These are phyloP conservation scores for Leptomonas pyrrhocoris DNA, from an alignment of 208 protist genomes.

Conservation along the genomic window DNA sequence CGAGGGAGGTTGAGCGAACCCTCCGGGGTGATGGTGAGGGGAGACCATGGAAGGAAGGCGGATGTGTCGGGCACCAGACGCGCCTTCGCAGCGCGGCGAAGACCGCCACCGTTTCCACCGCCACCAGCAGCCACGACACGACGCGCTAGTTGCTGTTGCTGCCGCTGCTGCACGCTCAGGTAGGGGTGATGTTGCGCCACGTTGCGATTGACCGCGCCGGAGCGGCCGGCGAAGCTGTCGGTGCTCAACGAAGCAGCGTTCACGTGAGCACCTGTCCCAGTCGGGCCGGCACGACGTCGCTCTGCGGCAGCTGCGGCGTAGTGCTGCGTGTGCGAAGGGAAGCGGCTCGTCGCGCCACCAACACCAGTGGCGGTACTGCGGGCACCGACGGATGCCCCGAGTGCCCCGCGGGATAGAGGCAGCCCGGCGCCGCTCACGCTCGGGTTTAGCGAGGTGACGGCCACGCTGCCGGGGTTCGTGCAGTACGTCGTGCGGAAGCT, in stretches of 20 bases:
- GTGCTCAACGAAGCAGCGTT: constrained; percentile 1
- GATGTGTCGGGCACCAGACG: constrained; percentile 45
- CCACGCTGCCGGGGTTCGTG: constrained; percentile 10
- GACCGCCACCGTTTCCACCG: neutral
- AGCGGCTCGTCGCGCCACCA: neutral
- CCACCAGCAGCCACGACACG: neutral
- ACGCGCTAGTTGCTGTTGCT: constrained; percentile 5
- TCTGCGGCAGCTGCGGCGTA: constrained; percentile 17
- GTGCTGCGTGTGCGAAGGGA: constrained; percentile 13
- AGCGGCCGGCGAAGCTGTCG: constrained; percentile 10
- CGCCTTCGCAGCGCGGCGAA: neutral
- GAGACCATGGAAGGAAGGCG: constrained; percentile 71
- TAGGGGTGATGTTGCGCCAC: constrained; percentile 15
- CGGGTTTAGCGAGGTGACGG: constrained; percentile 17
- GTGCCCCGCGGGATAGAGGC: constrained; percentile 47
- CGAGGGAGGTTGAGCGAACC: constrained; percentile 41
- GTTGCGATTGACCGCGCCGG: constrained; percentile 14
- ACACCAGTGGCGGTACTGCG: neutral
- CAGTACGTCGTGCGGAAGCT: constrained; percentile 63
- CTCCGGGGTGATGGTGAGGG: constrained; percentile 65
- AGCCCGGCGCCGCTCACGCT: constrained; percentile 30
- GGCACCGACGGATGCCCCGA: constrained; percentile 15
- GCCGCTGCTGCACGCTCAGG: constrained; percentile 21
- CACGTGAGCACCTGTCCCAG: neutral
- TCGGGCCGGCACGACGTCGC: neutral